These are phyloP conservation scores for Amaranthus palmeri DNA, from an alignment of 148 eudicot genomes.

Conservation along the genomic window DNA sequence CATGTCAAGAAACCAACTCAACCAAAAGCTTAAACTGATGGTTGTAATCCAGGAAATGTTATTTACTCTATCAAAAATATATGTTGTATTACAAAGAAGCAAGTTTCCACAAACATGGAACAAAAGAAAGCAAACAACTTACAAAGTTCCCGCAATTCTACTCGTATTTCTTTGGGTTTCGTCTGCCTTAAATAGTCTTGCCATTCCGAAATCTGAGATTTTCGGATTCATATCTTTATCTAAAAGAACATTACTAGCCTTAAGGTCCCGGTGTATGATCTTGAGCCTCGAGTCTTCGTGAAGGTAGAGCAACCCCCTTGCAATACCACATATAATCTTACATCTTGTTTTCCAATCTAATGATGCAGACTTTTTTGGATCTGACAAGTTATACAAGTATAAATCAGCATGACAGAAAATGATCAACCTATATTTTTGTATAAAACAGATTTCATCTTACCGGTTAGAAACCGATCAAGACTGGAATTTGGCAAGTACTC, in stretches of 20 bases:
- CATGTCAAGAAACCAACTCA: too few relatives aligned
- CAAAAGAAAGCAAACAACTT: neutral
- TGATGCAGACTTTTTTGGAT: slow-evolving; percentile 19
- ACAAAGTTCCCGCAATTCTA: slow-evolving; percentile 32
- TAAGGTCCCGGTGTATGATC: slow-evolving; percentile 31
- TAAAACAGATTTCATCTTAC: slow-evolving; percentile 4
- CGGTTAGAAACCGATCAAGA: slow-evolving; percentile 29
- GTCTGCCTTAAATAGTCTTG: slow-evolving; percentile 30
- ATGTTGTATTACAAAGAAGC: too few relatives aligned
- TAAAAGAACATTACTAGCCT: slow-evolving; percentile 24
- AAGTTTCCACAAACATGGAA: neutral
- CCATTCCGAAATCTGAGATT: slow-evolving; percentile 37
- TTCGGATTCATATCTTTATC: slow-evolving; percentile 36
- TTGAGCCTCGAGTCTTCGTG: slow-evolving; percentile 33
- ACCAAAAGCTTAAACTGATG: too few relatives aligned
- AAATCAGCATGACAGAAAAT: neutral
- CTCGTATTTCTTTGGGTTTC: slow-evolving; percentile 29
- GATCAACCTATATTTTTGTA: neutral
- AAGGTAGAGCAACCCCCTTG: slow-evolving; percentile 28
- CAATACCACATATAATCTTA: slow-evolving; percentile 30
- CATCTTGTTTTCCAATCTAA: slow-evolving; percentile 29
- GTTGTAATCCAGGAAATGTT: too few relatives aligned
- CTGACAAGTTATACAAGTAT: slow-evolving; percentile 3
- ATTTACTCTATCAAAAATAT: too few relatives aligned
- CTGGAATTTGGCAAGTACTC: slow-evolving; percentile 29